These are phyloP conservation scores for Opeltia flavorubescens DNA, from an alignment of 495 filamentous ascomycete species.

Conservation along the genomic window DNA sequence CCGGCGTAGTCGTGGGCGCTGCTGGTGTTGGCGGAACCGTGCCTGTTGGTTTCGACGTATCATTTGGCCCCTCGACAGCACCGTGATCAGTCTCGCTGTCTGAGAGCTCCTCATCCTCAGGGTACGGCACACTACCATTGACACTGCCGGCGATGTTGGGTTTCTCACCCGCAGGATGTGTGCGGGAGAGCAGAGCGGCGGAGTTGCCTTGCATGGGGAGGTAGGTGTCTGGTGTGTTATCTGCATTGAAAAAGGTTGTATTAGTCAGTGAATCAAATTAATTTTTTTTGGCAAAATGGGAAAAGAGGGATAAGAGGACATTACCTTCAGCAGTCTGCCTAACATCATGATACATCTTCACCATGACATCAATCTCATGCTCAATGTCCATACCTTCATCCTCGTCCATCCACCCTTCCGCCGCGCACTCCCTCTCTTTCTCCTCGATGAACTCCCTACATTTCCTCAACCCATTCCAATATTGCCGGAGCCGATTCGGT, in stretches of 20 bases:
- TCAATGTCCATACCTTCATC: slow-evolving; percentile 6
- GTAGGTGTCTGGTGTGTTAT: not conserved
- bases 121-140: not conserved
- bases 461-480: slow-evolving; percentile 43
- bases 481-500: slow-evolving; percentile 40
- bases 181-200: not conserved
- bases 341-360: slow-evolving; percentile 9
- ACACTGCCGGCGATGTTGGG: not conserved
- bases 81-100: not conserved
- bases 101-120: not conserved
- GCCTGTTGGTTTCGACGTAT: too few species aligned
- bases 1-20: too few species aligned
- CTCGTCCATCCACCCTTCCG: not conserved
- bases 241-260: not conserved
- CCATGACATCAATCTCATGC: slow-evolving; percentile 4
- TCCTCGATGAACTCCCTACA: slow-evolving; percentile 52
- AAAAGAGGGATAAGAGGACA: not conserved
- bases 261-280: not conserved
- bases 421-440: slow-evolving; percentile 28
- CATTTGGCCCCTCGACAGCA: not conserved
- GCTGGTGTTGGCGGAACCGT: too few species aligned
- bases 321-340: slow-evolving; percentile 10
- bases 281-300: not conserved
- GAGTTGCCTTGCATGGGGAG: not conserved
- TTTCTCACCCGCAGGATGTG: not conserved